Evolutionary conservation across 2,329 filamentous ascomycete genomes (phyloP).

Genomic region (Talaromyces sp.): DNA sequence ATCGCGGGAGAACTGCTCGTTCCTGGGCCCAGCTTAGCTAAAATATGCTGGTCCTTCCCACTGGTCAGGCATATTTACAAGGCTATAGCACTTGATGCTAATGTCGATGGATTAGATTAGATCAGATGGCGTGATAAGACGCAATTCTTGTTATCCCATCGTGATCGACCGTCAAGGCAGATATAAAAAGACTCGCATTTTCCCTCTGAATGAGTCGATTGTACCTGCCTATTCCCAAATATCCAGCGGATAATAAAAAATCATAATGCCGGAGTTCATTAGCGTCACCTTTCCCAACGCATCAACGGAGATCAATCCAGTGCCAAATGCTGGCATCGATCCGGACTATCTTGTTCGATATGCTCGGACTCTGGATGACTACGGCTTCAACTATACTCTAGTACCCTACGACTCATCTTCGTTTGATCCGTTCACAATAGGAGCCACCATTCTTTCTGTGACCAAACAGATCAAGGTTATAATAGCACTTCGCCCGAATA

Average conservation of each 20-base stretch:
- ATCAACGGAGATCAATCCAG: conserved; percentile 52
- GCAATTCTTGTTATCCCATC: not conserved
- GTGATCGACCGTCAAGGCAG: not conserved
- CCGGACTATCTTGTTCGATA: conserved; percentile 54
- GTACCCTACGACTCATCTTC: conserved; percentile 55
- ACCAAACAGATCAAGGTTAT: conserved; percentile 59
- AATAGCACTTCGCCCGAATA: conserved; percentile 59
- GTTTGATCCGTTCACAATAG: conserved; percentile 55
- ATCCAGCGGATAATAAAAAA: not conserved
- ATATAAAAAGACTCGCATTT: not conserved
- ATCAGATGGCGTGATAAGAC: conserved; percentile 5
- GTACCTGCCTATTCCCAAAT: not conserved
- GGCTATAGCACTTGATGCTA: not conserved
- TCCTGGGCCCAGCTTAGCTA: not conserved
- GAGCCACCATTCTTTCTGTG: conserved; percentile 52
- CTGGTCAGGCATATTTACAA: not conserved
- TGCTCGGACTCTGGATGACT: conserved; percentile 54
- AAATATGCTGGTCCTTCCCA: too few species aligned
- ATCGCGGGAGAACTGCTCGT: not conserved
- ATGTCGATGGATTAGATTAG: not conserved
- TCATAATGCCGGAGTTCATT: conserved; percentile 49
- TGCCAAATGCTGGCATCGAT: conserved; percentile 50
- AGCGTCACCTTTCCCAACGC: conserved; percentile 54
- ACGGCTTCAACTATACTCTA: conserved; percentile 58
- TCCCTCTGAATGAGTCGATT: not conserved